Conservation (phyloP, 768 basidiomycete species). For the Termitomyces bulborhizus region DNA sequence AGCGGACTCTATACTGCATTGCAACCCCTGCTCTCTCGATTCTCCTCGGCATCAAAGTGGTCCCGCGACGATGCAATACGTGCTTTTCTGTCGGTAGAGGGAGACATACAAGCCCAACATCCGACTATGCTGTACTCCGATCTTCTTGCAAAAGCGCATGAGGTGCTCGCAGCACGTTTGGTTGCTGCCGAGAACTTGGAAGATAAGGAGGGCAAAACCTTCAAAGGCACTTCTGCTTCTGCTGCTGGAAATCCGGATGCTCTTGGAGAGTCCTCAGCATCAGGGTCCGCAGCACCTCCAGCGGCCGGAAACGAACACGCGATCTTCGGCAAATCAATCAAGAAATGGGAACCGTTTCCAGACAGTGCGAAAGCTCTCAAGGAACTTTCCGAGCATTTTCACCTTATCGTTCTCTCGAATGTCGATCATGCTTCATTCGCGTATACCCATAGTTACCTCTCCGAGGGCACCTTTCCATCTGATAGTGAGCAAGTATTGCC, state of each 20-base stretch:
- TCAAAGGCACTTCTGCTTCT: slow-evolving; percentile 13
- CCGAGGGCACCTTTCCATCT: slow-evolving; percentile 26
- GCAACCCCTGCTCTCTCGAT: slow-evolving; percentile 41
- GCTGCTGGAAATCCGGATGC: slow-evolving; percentile 1
- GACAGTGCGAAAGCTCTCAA: slow-evolving; percentile 59
- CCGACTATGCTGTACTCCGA: slow-evolving; percentile 56
- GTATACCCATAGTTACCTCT: slow-evolving; percentile 51
- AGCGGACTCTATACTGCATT: slow-evolving; percentile 53
- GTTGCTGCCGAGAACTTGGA: slow-evolving; percentile 19
- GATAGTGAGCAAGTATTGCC: slow-evolving; percentile 11
- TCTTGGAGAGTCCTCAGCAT: slow-evolving; percentile 10
- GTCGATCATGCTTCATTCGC: slow-evolving; percentile 62
- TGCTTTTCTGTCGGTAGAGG: slow-evolving; percentile 48
- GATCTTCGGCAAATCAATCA: slow-evolving; percentile 56
- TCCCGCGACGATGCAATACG: slow-evolving; percentile 44
- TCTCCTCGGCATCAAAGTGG: slow-evolving; percentile 35
- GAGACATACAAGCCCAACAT: slow-evolving; percentile 48
- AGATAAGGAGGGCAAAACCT: slow-evolving; percentile 6
- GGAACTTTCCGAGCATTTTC: slow-evolving; percentile 54
- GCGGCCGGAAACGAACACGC: slow-evolving; percentile 25
- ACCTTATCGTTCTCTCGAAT: slow-evolving; percentile 71
- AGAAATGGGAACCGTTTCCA: slow-evolving; percentile 58
- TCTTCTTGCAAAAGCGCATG: slow-evolving; percentile 47
- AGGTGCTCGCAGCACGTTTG: slow-evolving; percentile 29
- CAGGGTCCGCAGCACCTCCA: slow-evolving; percentile 12